phyloP scores from a whole-genome alignment of 768 basidiomycete genomes.

The Royoungia palumana region DNA sequence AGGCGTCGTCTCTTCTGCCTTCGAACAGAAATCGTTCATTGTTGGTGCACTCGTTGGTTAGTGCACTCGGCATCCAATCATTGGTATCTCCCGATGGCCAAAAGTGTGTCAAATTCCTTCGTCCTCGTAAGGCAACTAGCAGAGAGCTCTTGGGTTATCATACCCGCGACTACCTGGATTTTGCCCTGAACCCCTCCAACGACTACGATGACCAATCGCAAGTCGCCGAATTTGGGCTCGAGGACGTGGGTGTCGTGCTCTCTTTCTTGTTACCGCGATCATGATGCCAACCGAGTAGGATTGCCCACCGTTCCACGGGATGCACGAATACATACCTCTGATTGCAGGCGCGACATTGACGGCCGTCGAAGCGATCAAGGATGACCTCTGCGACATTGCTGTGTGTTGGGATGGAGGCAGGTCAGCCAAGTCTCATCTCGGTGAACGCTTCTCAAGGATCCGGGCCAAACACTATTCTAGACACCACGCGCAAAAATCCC shows the following conservation, averaged over 20 bases:
- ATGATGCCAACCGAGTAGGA: slow-evolving; percentile 47
- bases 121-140: slow-evolving; percentile 50
- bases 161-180: slow-evolving; percentile 65
- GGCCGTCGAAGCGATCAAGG: slow-evolving; percentile 59
- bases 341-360: slow-evolving; percentile 79
- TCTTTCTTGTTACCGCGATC: background rate
- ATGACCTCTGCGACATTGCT: slow-evolving; percentile 52
- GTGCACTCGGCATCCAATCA: slow-evolving; percentile 48
- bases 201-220: slow-evolving; percentile 23
- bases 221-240: slow-evolving; percentile 50
- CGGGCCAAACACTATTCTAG: slow-evolving; percentile 32
- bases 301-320: slow-evolving; percentile 71
- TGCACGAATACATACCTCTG: slow-evolving; percentile 64
- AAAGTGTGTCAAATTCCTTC: slow-evolving; percentile 42
- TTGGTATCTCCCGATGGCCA: slow-evolving; percentile 21
- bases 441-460: background rate
- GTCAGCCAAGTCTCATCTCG: slow-evolving; percentile 30
- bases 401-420: slow-evolving; percentile 93
- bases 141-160: slow-evolving; percentile 68
- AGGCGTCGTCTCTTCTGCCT: slow-evolving; percentile 58
- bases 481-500: slow-evolving; percentile 79
- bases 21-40: slow-evolving; percentile 66
- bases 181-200: slow-evolving; percentile 39
- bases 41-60: slow-evolving; percentile 62
- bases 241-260: slow-evolving; percentile 43